phyloP scores from a whole-genome alignment of 495 filamentous ascomycete genomes.

The Tuber umbilicatum region DNA sequence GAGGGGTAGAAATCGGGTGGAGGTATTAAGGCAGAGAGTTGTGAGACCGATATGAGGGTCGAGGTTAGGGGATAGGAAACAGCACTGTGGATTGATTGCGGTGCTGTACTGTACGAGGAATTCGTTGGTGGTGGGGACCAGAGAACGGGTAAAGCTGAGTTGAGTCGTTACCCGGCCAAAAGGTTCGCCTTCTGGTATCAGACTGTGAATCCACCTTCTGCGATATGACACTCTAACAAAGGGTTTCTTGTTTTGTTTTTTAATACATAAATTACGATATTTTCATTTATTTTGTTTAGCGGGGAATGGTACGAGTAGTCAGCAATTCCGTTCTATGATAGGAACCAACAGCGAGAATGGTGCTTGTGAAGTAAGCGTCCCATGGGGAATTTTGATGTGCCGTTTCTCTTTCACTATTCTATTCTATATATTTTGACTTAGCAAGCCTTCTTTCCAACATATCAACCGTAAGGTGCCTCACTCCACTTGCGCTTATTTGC shows the following conservation, averaged over 20 bases:
- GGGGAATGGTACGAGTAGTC: background rate
- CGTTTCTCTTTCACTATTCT: background rate
- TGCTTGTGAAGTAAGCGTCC: background rate
- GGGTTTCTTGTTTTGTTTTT: background rate
- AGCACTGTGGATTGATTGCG: slow-evolving; percentile 27
- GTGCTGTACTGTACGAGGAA: slow-evolving; percentile 5
- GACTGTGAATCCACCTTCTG: background rate
- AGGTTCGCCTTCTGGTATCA: background rate
- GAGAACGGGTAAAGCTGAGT: background rate
- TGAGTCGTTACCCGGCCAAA: background rate
- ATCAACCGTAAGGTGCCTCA: background rate
- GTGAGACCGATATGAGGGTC: slow-evolving; percentile 23
- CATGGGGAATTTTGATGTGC: background rate
- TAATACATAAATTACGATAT: background rate
- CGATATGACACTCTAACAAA: background rate
- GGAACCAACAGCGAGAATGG: background rate
- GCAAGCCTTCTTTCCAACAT: background rate
- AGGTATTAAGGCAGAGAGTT: slow-evolving; percentile 25
- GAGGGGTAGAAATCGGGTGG: slow-evolving; percentile 7
- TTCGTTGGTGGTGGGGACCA: slow-evolving; percentile 27
- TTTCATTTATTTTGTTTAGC: background rate
- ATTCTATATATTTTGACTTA: background rate
- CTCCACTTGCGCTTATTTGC: background rate
- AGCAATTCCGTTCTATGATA: background rate
- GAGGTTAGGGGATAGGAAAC: slow-evolving; percentile 35